Percentiles rank a stretch among this genome's conserved stretches.
Evolutionary conservation across 2,329 filamentous ascomycete genomes (phyloP).

Genomic region (Aspergillus vadensis): DNA sequence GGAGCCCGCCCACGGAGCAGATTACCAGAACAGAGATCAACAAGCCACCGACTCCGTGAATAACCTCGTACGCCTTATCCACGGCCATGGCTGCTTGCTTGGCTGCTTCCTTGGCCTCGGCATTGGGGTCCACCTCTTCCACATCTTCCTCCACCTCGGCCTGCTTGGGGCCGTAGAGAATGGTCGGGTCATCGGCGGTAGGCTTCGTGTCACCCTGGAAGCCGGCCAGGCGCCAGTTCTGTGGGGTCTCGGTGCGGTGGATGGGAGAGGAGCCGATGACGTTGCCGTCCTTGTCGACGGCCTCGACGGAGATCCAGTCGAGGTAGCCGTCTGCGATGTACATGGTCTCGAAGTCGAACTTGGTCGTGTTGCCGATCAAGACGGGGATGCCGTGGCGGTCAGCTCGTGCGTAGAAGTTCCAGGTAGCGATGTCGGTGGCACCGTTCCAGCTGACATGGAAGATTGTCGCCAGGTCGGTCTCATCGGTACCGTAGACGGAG

Average conservation of each 20-base stretch:
- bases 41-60: constrained; percentile 32
- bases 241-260: constrained; percentile 27
- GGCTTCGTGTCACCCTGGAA: constrained; percentile 29
- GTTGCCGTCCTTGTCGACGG: constrained; percentile 29
- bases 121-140: constrained; percentile 5
- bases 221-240: constrained; percentile 35
- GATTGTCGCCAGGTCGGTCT: constrained; percentile 25
- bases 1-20: constrained; percentile 27
- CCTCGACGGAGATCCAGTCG: constrained; percentile 35
- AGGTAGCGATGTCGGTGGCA: constrained; percentile 50
- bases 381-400: constrained; percentile 26
- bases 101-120: constrained; percentile 27
- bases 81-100: constrained; percentile 33
- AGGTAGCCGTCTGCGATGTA: constrained; percentile 34
- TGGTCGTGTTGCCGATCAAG: constrained; percentile 31
- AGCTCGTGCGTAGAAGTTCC: constrained; percentile 35
- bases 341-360: constrained; percentile 42
- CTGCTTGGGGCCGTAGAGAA: constrained; percentile 21
- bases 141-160: constrained; percentile 18
- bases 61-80: constrained; percentile 34
- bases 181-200: constrained; percentile 31
- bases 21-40: constrained; percentile 32
- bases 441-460: constrained; percentile 51
- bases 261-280: constrained; percentile 31
- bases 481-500: constrained; percentile 33